Base-by-base conservation (phyloP, 139 green algal species). In the Micromonas pusilla region DNA sequence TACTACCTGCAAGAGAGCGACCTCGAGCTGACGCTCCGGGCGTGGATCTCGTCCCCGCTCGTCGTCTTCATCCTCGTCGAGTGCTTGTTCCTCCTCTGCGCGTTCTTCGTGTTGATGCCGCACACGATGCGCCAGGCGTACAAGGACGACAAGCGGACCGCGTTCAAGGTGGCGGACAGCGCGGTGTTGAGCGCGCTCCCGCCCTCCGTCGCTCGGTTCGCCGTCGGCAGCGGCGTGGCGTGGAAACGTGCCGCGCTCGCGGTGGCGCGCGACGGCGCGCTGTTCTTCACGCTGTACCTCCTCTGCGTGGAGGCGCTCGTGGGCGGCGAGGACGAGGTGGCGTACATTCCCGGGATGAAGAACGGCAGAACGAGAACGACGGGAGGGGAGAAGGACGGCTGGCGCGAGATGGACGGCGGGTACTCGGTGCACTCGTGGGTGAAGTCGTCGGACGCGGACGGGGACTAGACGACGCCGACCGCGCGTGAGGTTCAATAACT, bases 221-320 rank as follows among this genome's bases (percentile, higher is more conserved):
- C 68, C 3, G 68, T 62, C 20, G 68, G 68, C 21, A 34, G 23
- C 25, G n/a, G 33, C 26, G 37, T 75, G 1, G 68, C 68, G 25
- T 64, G 26, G 25, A 13, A 30, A 3, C 36, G 38, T 16, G n/a
- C 53, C 0, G 38, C 37, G 20, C 68, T 38, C 2, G 33, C 23
- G 26, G 21, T 75, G 26, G 38, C 32, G 25, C 26, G 38, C 36
- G 68, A 75, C 33, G 26, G n/a, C 2, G 68, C 68, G 68, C 37
- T 75, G 26, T 75, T 75, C 38, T 31, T 75, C 16, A 33, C 37
- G 37, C 23, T 75, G 1, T 75, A 63, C 38, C 30, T 75, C 5
- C 25, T 63, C 19, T 38, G 26, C 36, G 25, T n/a, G 21, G 68
- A n/a, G 53, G 23, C 33, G 31, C 62, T 38, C 20, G 31, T 75